These are phyloP conservation scores for Podospora anserina DNA, from an alignment of 495 filamentous ascomycete species.

Conservation along the genomic window DNA sequence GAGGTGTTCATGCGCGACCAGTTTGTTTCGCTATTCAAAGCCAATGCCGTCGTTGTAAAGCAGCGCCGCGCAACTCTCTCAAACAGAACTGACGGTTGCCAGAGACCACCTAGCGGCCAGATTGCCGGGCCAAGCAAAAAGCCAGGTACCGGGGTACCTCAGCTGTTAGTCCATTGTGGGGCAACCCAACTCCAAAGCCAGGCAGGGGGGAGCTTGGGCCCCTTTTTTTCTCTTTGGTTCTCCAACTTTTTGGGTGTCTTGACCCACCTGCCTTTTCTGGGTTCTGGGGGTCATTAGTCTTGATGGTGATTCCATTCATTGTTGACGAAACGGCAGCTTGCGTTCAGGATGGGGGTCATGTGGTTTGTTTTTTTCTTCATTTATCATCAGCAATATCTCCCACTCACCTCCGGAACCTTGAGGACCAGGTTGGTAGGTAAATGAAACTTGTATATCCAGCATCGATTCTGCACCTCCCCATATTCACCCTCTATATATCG, in stretches of 20 bases:
- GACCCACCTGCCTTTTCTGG: neutral
- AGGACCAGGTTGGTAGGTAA: neutral
- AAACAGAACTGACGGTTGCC: slow-evolving; percentile 15
- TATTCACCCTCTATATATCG: neutral
- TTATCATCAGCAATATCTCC: neutral
- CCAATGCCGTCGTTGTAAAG: neutral
- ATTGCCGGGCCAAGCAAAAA: neutral
- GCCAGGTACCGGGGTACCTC: neutral
- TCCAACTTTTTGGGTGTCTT: neutral
- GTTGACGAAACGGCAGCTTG: neutral
- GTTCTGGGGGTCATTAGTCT: too few relatives aligned
- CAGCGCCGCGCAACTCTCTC: slow-evolving; percentile 4
- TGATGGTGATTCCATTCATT: neutral
- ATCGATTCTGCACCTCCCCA: neutral
- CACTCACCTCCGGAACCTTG: too few relatives aligned
- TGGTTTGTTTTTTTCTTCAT: neutral
- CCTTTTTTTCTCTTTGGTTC: neutral
- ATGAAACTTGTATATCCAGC: neutral
- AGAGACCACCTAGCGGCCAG: neutral
- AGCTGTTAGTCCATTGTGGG: neutral
- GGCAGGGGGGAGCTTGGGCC: neutral
- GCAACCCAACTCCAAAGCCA: neutral
- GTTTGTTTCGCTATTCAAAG: too few relatives aligned
- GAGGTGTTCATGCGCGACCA: neutral
- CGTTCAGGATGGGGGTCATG: neutral